Evolutionary conservation across 345 rosid species (phyloP).

Genomic region (Citrus unshiu): DNA sequence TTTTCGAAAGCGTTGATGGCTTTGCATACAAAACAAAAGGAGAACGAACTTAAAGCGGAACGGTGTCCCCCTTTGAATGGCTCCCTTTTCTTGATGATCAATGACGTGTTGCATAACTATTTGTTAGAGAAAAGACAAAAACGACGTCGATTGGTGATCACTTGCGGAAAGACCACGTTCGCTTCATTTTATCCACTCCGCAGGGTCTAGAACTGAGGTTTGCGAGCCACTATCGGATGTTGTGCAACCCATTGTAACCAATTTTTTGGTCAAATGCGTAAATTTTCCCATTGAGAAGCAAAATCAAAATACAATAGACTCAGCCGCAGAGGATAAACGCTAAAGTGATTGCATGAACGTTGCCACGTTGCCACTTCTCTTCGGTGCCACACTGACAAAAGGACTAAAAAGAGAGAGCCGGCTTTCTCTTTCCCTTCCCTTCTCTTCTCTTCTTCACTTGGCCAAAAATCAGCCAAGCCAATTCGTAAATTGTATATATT

Average conservation of each 20-base stretch:
- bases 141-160: background rate
- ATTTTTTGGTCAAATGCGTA: too few species aligned
- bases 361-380: slow-evolving; percentile 55
- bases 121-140: background rate
- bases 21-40: background rate
- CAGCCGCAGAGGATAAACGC: background rate
- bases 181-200: too few species aligned
- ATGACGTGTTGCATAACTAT: too few species aligned
- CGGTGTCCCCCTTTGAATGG: background rate
- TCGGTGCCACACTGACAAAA: slow-evolving; percentile 23
- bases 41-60: background rate
- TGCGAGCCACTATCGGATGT: too few species aligned
- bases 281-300: too few species aligned
- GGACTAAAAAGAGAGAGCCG: background rate
- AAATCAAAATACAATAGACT: background rate
- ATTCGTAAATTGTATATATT: background rate
- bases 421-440: background rate
- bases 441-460: background rate
- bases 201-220: too few species aligned
- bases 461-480: too few species aligned
- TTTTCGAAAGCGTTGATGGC: too few species aligned
- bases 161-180: too few species aligned
- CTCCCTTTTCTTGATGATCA: background rate
- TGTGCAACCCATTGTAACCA: too few species aligned
- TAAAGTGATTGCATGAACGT: slow-evolving; percentile 24